These are phyloP conservation scores for Ceratobasidium sp. DNA, from an alignment of 1,284 basidiomycete genomes.

Conservation along the genomic window DNA sequence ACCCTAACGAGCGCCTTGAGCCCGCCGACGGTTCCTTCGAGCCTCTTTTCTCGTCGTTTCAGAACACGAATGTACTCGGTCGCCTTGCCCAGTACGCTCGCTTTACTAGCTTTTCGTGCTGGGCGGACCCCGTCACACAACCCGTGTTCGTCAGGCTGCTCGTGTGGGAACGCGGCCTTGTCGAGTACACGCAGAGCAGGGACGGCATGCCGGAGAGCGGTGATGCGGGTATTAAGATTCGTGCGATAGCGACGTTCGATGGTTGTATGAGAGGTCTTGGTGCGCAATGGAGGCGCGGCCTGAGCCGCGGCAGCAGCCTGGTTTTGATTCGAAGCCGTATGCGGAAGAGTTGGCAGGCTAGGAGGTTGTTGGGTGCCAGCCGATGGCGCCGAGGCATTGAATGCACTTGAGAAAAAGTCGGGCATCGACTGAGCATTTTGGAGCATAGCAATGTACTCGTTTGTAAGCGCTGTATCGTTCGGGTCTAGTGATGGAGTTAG, in stretches of 20 bases:
- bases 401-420: constrained; percentile 33
- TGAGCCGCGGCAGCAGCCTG: neutral
- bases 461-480: constrained; percentile 15
- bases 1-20: constrained; percentile 69
- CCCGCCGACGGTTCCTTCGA: constrained; percentile 75
- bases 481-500: constrained; percentile 11
- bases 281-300: constrained; percentile 18
- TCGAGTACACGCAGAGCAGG: constrained; percentile 78
- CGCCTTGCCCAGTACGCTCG: constrained; percentile 81
- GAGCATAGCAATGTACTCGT: constrained; percentile 36
- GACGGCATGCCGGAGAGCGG: constrained; percentile 80
- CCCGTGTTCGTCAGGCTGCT: constrained; percentile 73
- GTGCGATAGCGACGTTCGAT: constrained; percentile 90
- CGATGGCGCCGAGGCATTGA: neutral
- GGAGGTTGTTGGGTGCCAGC: neutral
- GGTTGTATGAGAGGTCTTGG: constrained; percentile 90
- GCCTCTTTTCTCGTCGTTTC: constrained; percentile 71
- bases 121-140: constrained; percentile 84
- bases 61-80: constrained; percentile 82
- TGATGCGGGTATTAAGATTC: constrained; percentile 88
- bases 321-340: neutral
- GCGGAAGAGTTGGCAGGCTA: constrained; percentile 9
- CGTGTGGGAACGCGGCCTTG: constrained; percentile 51
- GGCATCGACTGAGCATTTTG: constrained; percentile 38
- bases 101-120: constrained; percentile 82